Conservation (phyloP, 2,329 filamentous ascomycete species). For the Fusarium chlamydosporum region DNA sequence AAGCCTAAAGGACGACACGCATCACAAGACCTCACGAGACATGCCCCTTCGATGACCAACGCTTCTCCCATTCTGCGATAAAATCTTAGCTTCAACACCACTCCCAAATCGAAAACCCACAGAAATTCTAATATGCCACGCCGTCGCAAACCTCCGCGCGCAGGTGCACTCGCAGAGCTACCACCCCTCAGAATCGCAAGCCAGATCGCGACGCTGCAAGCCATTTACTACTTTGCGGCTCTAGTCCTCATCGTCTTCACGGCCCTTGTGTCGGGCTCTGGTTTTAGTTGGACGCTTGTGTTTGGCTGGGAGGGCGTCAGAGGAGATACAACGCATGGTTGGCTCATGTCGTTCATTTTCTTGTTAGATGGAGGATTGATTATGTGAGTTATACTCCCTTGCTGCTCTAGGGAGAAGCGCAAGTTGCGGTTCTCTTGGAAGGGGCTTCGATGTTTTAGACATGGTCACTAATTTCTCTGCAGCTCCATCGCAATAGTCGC, state of each 20-base stretch:
- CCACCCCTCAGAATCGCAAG: conserved; percentile 71
- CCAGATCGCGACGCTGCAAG: conserved; percentile 71
- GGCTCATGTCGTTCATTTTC: conserved; percentile 71
- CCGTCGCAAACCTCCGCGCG: conserved; percentile 69
- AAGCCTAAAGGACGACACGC: conserved; percentile 18
- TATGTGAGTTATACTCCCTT: conserved; percentile 57
- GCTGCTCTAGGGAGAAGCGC: not conserved
- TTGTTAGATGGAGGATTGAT: conserved; percentile 68
- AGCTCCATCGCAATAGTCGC: conserved; percentile 88
- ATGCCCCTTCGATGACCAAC: conserved; percentile 42
- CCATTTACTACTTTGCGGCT: conserved; percentile 67
- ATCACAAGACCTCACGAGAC: conserved; percentile 39
- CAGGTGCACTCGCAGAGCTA: conserved; percentile 73
- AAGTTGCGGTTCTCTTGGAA: not conserved
- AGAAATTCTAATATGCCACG: conserved; percentile 62
- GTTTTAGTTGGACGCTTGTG: conserved; percentile 67
- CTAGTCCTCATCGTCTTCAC: conserved; percentile 70
- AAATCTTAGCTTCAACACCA: conserved; percentile 2
- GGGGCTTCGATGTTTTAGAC: not conserved
- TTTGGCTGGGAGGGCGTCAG: conserved; percentile 72
- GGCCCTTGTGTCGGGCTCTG: conserved; percentile 68
- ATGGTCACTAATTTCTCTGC: conserved; percentile 22
- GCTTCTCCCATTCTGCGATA: conserved; percentile 9
- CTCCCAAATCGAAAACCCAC: not conserved
- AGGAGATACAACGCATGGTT: conserved; percentile 73